phyloP scores from a whole-genome alignment of 495 filamentous ascomycete genomes.

The Penicillium angulare region DNA sequence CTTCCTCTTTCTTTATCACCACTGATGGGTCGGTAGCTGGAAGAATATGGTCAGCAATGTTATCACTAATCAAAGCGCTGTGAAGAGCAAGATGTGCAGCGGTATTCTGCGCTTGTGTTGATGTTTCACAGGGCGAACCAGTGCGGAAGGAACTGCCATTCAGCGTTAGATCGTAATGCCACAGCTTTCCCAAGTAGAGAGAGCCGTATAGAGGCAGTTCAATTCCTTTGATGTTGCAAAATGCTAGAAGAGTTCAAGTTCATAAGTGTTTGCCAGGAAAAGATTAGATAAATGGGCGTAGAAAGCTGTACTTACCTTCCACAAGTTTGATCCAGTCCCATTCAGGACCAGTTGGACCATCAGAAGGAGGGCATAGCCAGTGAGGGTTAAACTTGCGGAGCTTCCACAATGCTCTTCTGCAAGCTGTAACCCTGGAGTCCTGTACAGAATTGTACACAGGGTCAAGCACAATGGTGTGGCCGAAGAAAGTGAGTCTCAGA shows the following conservation, averaged over 20 bases:
- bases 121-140: conserved; percentile 6
- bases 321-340: conserved; percentile 34
- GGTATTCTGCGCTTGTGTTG: conserved; percentile 22
- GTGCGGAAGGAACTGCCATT: conserved; percentile 9
- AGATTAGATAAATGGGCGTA: background rate
- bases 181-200: conserved; percentile 5
- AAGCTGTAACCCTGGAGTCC: conserved; percentile 26
- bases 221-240: conserved; percentile 17
- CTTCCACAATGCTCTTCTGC: conserved; percentile 23
- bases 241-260: conserved; percentile 19
- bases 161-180: conserved; percentile 27
- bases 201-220: conserved; percentile 20
- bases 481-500: conserved; percentile 32
- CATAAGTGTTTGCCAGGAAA: background rate
- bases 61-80: conserved; percentile 17
- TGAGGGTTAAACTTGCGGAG: conserved; percentile 20
- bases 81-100: conserved; percentile 30
- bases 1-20: background rate
- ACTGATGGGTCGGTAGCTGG: background rate
- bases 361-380: conserved; percentile 27
- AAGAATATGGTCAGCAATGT: background rate
- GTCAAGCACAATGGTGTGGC: conserved; percentile 24
- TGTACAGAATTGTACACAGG: conserved; percentile 3
- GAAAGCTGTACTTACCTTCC: conserved; percentile 25
- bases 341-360: conserved; percentile 5